Base-by-base conservation (phyloP, 148 eudicot genomes). In the Spergularia bocconei region DNA sequence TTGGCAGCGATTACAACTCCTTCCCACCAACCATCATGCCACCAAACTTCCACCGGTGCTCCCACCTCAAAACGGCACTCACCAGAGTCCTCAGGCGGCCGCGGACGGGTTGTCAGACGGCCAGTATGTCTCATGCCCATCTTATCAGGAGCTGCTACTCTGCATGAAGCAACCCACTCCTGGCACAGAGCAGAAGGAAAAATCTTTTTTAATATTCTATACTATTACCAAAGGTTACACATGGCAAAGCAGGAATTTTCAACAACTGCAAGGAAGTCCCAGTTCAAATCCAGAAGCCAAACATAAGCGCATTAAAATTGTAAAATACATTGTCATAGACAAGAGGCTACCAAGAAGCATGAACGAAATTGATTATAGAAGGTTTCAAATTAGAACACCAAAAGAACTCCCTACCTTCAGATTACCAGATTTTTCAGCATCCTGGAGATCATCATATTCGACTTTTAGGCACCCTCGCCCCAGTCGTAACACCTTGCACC, bases 11-110 rank as follows among this genome's bases (percentile, higher is more conserved):
- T 79, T 39, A 83, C 82, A 69, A 84, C 87, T 21, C 93, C 98
- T 87, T 93, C 98, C 98, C 96, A 93, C 98, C 96, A 93, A 68
- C 98, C 98, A 87, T 91, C 93, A 73, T 89, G 78, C 98, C 98
- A 93, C 98, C 98, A 93, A 36, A 87, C 87, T 72, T 93, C 98
- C 14, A 89, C 96, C 1, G 91, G 83, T 79, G 79, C 72, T 59
- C 98, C 98, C 51, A 85, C 86, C 78, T 82, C 91, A 67, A 82
- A 70, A 41, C 65, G 71, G 67, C 39, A 52, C 68, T 77, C 79
- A 33, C 55, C 55, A 39, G 72, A 65, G 53, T 86, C 74, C 29
- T 36, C 70, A 44, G 66, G 69, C 39, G 79, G 87, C 76, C 62
- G 70, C 14, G 98, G 98, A 81, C 96, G 83, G 59, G 84, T 79